Evolutionary conservation across 2,329 filamentous ascomycete species (phyloP), one percentile per base, ranked within the genome.

Genomic region (Aspergillus thermomutatus): DNA sequence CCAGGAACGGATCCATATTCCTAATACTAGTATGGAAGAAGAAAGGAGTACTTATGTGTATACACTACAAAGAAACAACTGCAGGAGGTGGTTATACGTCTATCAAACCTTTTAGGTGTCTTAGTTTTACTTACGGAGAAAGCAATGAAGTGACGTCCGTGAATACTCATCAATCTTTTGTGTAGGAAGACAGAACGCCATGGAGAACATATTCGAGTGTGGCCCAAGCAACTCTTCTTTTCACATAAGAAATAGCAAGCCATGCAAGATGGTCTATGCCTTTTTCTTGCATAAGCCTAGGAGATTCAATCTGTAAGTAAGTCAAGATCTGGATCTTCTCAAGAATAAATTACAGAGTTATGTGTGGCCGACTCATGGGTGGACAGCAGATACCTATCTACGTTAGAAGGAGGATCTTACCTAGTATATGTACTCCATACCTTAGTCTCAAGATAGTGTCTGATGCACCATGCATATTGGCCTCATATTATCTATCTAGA

Each of bases 401-500:
- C 31, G 17, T 34, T 37, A 37, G 31, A 17, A 37, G 14, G 14
- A n/a, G 14, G 31, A 17, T 37, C 31, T 37, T 17, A 14, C 31
- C 14, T 37, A 37, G 14, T 7, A 6, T 34, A 34, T 34, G 31
- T 7, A 34, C n/a, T 43, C 40, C 40, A 5, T 43, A 43, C 8
- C 31, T 17, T 19, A 43, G 40, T 9, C 17, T 43, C 40, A 21
- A 43, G 40, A 43, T 43, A n/a, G 17, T 9, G 8, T 11, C 21
- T 26, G n/a, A 14, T 11, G 10, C 3, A 3, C 4, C 4, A 17
- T 40, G n/a, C 11, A 27, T 26, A 25, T 50, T 45, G 52, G 10
- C 50, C 23, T 56, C 52, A 43, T 50, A 48, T 45, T 19, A 23
- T 49, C 53, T 45, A 51, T 28, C 37, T 37, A 17, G 31, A 37